Base-by-base conservation (phyloP, 192 early-diverging fungal species). In the Coemansia sp. region DNA sequence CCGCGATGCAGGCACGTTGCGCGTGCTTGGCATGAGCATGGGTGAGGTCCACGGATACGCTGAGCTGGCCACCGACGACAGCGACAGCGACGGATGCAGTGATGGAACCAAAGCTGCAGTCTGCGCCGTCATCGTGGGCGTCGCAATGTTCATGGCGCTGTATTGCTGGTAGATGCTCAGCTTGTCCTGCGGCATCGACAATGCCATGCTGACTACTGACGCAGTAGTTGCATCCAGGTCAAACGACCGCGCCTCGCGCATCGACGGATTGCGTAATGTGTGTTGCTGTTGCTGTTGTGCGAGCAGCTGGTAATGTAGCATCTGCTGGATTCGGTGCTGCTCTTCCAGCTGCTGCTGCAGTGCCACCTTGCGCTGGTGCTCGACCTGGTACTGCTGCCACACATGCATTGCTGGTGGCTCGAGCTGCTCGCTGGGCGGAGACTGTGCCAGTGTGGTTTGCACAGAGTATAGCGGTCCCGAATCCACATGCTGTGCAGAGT, bases 371-470 rank as follows among this genome's bases (percentile, higher is more conserved):
- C 65, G 66, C 58, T 77, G 75, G 37, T 68, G 24, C 65, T 77
- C 69, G 2, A 65, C 15, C 65, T 77, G 75, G 66, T 72, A 77
- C 62, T 77, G 75, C 48, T 72, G 75, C 75, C 75, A 77, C 21
- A 65, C 75, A 38, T 54, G 19, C 24, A 76, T 64, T 4, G 74
- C 68, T 1, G 68, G 37, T 4, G 29, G 45, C 27, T 22, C 57
- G 32, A 53, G 56, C 27, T 27, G 43, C 25, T 68, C 32, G 51
- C 37, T 29, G 58, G 59, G 57, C 19, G 52, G 57, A 2, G 25
- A 41, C 45, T 45, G 29, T 15, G 51, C 52, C 32, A 51, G 15
- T 0, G 47, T 25, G 23, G 65, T 59, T 24, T 54, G 45, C 5
- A 60, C 23, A 56, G 68, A 70, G 17, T 58, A 60, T 15, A 59